These are phyloP conservation scores for Phyllosticta paracitricarpa DNA, from an alignment of 2,329 filamentous ascomycete species.

Conservation along the genomic window DNA sequence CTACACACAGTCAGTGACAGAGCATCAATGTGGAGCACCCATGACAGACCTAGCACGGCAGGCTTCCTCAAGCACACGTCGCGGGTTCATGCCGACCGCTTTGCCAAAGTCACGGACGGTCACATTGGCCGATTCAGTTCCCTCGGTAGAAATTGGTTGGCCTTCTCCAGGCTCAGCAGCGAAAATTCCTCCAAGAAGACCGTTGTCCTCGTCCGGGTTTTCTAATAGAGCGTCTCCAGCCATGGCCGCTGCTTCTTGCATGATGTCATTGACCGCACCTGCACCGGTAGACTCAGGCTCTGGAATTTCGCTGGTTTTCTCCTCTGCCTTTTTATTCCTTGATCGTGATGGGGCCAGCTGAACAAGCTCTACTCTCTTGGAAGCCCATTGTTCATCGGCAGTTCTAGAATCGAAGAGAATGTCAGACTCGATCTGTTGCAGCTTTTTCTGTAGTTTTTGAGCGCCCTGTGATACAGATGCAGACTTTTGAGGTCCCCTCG, in stretches of 20 bases:
- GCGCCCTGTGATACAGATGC: slow-evolving; percentile 37
- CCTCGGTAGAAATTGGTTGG: slow-evolving; percentile 27
- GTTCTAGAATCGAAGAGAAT: slow-evolving; percentile 39
- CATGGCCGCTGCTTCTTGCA: slow-evolving; percentile 38
- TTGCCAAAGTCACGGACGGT: slow-evolving; percentile 76
- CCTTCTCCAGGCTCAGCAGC: slow-evolving; percentile 32
- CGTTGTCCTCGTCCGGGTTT: slow-evolving; percentile 47
- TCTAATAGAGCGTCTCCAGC: slow-evolving; percentile 4
- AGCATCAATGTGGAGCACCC: neutral
- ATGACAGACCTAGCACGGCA: slow-evolving; percentile 59
- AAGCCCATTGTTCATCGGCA: slow-evolving; percentile 38
- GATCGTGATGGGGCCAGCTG: slow-evolving; percentile 24
- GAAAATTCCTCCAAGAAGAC: slow-evolving; percentile 50
- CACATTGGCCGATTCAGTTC: slow-evolving; percentile 40
- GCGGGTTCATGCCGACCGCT: slow-evolving; percentile 65
- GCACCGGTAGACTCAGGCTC: neutral
- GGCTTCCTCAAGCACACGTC: slow-evolving; percentile 72
- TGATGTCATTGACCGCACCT: slow-evolving; percentile 37
- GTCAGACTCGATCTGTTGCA: slow-evolving; percentile 63
- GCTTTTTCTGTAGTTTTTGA: slow-evolving; percentile 60
- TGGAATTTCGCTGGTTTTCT: neutral
- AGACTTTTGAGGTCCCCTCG: slow-evolving; percentile 10
- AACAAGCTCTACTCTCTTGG: slow-evolving; percentile 32
- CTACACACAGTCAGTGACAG: slow-evolving; percentile 31
- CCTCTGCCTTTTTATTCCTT: slow-evolving; percentile 5